Base-by-base conservation (phyloP, 768 basidiomycete genomes). In the Russula vinacea region DNA sequence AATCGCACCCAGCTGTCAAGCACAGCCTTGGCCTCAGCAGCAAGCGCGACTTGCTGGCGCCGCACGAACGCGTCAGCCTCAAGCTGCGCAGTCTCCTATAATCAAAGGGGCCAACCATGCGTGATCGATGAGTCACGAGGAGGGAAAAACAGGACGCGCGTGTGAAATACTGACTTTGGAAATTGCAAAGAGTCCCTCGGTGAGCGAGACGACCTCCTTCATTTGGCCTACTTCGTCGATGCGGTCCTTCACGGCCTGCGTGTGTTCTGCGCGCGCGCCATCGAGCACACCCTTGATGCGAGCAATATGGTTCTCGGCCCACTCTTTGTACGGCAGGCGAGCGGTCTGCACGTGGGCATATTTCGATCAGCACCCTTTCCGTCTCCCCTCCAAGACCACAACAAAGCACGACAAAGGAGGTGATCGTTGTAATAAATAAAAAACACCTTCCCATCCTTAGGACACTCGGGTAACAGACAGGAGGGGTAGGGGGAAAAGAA, bases 1-100 rank as follows among this genome's bases (percentile, higher is more conserved):
- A 87, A 94, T 74, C 97, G 90, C 62, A 94, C 96, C 95, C 95
- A 97, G 75, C 90, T 92, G 81, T 98, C 97, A 62, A 99, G 85
- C 45, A 98, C 95, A 35, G 88, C 71, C 79, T 98, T 98, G 73
- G 98, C 79, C 79, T 99, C 97, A 50, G 89, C 68, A 35, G 94
- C 86, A 72, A 98, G 79, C 49, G 84, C 86, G 64, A 88, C 86
- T 76, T 92, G 89, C 80, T 99, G 97, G 71, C 86, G 84, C 74
- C 93, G 91, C 52, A 89, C 86, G 71, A 98, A 99, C 62, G 90
- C 87, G 71, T 91, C 87, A 64, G 87, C 81, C 78, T 99, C 97
- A 71, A 97, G 81, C 71, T 86, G 78, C 56, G 95, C 95, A 67
- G 94, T 98, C 74, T 98, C 94, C 91, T 95, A 70, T 24, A 32